A percentile compares a stretch with the other conserved stretches of the same genome.
Conservation (phyloP, 2,329 filamentous ascomycete species). For the Fusarium praegraminearum region DNA sequence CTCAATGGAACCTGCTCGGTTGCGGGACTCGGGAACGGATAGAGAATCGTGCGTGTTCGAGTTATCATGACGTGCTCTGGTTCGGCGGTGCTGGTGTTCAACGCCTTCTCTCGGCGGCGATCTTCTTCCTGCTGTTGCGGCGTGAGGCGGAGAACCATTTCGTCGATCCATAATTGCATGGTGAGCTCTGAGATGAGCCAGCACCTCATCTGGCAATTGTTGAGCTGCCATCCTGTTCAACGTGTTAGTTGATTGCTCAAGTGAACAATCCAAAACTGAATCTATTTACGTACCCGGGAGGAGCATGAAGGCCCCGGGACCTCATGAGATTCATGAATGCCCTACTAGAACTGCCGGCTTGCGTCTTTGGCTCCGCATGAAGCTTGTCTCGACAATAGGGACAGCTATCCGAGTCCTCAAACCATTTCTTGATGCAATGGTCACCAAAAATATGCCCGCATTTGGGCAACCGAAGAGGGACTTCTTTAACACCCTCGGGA, state of each 20-base stretch:
- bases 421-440: conserved; percentile 74
- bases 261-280: not conserved
- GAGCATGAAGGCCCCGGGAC: conserved; percentile 40
- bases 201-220: conserved; percentile 39
- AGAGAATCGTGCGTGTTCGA: conserved; percentile 16
- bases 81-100: conserved; percentile 49
- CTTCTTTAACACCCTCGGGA: conserved; percentile 69
- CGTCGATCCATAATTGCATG: conserved; percentile 31
- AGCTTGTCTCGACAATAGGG: conserved; percentile 74
- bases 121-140: conserved; percentile 40
- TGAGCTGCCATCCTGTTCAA: conserved; percentile 16
- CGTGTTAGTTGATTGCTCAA: conserved; percentile 21
- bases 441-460: conserved; percentile 75
- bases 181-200: conserved; percentile 19
- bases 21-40: conserved; percentile 10
- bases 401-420: conserved; percentile 71
- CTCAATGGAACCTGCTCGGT: conserved; percentile 4
- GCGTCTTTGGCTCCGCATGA: conserved; percentile 59
- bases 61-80: conserved; percentile 45
- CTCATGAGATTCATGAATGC: conserved; percentile 52
- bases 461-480: conserved; percentile 68
- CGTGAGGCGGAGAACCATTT: conserved; percentile 26
- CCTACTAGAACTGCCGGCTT: conserved; percentile 33
- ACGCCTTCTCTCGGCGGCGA: conserved; percentile 47
- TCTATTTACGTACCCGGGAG: conserved; percentile 41